Evolutionary conservation across 2,329 filamentous ascomycete genomes (phyloP), one percentile per base, ranked within the genome.

Genomic region (Microdochium nivale): DNA sequence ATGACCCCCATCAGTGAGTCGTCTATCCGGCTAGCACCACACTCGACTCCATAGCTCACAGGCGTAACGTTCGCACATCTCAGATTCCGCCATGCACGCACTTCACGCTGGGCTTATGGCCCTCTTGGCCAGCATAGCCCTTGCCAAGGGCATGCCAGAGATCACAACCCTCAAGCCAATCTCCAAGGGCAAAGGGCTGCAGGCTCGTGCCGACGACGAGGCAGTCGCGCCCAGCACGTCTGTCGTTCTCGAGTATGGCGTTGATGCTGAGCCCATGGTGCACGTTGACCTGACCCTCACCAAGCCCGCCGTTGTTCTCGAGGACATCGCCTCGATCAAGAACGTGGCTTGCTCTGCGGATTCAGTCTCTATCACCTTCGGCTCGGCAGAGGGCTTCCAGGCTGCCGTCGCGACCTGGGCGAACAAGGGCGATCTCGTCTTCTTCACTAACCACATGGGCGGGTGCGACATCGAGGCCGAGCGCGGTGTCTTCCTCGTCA

Each of bases 281-380:
- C 72, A 76, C 54, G 78, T 80, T 25, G 81, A 81, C 53, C 51
- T 77, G 74, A 48, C 75, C 71, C 50, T 73, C 75, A 57, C 56
- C 48, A 56, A 57, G 35, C 53, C 57, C 2, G 53, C 57, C 7
- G 57, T 60, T n/a, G 47, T 55, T 13, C 58, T 59, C 25, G 58
- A 60, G 53, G 58, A 60, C 43, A 48, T 60, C 33, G 80, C 79
- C 24, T 80, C 71, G 3, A 54, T 80, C 9, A 70, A 73, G 11
- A 82, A 78, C 1, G 67, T 83, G 51, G 61, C 71, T 47, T 83
- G 79, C 58, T 82, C 82, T 62, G 77, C 75, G 23, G 65, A 73
- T 14, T 75, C 78, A 23, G 80, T 60, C 46, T 52, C 58, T 27
- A 47, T 60, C 40, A 55, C 58, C 24, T 59, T 60, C 51, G 55